Evolutionary conservation across 169 alveolate genomes (phyloP).

Genomic region (Plasmodium vivax): DNA sequence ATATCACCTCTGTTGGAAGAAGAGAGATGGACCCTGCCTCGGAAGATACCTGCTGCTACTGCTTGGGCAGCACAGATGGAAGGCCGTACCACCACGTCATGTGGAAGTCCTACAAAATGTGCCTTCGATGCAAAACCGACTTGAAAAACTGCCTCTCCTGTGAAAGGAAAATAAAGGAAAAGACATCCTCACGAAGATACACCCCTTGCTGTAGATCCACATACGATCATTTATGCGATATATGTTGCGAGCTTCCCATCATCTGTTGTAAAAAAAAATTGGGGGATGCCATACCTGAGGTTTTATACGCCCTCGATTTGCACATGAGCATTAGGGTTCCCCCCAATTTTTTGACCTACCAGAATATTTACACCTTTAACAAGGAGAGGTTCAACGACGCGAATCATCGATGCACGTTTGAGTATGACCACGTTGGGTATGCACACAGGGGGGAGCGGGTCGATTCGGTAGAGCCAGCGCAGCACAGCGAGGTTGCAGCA

Average conservation of each 20-base stretch:
- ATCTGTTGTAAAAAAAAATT: slow-evolving; percentile 20
- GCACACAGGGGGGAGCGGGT: not conserved
- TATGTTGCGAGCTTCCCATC: not conserved
- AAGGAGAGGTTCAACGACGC: slow-evolving; percentile 17
- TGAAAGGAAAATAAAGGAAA: slow-evolving; percentile 37
- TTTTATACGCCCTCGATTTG: slow-evolving; percentile 2
- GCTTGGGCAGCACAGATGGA: not conserved
- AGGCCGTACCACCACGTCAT: not conserved
- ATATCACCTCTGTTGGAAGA: not conserved
- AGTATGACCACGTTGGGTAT: slow-evolving; percentile 2
- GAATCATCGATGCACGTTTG: slow-evolving; percentile 20
- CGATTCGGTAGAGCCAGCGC: not conserved
- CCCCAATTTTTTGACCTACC: not conserved
- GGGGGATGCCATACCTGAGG: not conserved
- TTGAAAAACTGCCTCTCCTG: slow-evolving; percentile 29
- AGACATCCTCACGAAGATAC: not conserved
- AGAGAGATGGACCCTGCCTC: not conserved
- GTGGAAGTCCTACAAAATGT: slow-evolving; percentile 46
- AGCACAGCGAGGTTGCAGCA: not conserved
- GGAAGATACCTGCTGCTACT: slow-evolving; percentile 4
- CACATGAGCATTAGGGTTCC: slow-evolving; percentile 5
- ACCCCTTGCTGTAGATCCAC: slow-evolving; percentile 5
- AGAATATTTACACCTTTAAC: slow-evolving; percentile 43
- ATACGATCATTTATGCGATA: slow-evolving; percentile 23
- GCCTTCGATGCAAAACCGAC: not conserved